phyloP scores from a whole-genome alignment of 202 grass and related monocot genomes.

The Cymbopogon flexuosus region DNA sequence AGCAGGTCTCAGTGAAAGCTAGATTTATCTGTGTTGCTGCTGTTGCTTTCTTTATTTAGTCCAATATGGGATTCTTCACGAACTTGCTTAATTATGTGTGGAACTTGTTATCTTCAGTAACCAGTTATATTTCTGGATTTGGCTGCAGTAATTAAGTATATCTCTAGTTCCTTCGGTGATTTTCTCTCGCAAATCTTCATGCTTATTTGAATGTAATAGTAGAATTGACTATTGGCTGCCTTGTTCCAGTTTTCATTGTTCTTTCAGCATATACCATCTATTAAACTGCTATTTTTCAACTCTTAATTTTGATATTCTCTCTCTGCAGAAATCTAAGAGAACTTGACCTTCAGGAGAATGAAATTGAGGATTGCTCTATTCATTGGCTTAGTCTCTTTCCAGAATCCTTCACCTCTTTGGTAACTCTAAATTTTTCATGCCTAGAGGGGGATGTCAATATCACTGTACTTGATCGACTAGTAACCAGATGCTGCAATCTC shows the following conservation, averaged over 20 bases:
- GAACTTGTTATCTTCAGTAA: not conserved
- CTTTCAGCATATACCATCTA: not conserved
- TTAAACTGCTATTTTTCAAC: not conserved
- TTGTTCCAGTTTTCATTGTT: not conserved
- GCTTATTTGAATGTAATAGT: not conserved
- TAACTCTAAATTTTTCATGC: conserved; percentile 69
- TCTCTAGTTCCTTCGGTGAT: not conserved
- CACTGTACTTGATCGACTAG: conserved; percentile 51
- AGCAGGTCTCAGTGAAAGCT: not conserved
- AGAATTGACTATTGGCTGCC: not conserved
- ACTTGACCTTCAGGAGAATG: conserved; percentile 63
- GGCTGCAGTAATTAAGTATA: not conserved
- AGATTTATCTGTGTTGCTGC: not conserved
- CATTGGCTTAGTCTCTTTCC: conserved; percentile 65
- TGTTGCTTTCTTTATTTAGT: not conserved
- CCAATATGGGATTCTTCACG: not conserved
- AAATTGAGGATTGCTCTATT: conserved; percentile 49
- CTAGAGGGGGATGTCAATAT: conserved; percentile 48
- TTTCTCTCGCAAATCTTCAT: not conserved
- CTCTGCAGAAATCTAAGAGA: conserved; percentile 55
- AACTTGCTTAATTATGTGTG: not conserved
- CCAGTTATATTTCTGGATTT: not conserved
- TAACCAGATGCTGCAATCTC: conserved; percentile 67
- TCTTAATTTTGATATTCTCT: conserved; percentile 9
- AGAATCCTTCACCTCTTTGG: conserved; percentile 63